Evolutionary conservation across 805 yeast species (phyloP), one percentile per base, ranked within the genome.

Genomic region (Spathaspora boniae): DNA sequence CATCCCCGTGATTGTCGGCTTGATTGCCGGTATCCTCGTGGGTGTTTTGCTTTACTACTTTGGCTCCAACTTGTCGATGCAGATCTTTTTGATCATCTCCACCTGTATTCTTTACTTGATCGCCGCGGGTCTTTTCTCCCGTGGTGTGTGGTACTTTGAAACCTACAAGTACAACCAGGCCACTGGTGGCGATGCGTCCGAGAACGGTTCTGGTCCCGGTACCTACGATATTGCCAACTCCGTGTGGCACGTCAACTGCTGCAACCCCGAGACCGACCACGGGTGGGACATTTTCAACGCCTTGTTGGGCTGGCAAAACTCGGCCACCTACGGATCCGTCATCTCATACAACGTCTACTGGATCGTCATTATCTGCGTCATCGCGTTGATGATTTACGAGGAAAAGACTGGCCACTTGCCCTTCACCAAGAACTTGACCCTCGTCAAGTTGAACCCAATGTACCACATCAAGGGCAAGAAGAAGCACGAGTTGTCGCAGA

Each of bases 221-320:
- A 81, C 96, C 12, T 88, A 88, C 64, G 80, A 89, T 60, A 74
- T 88, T 53, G 52, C 68, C 34, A 73, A 73, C 53, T 63, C 82
- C n/a, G 96, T 88, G 16, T 88, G 95, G 87, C 97, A 88, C 66
- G 89, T 89, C 43, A 87, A 88, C 72, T 88, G 96, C 68, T 89
- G 96, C 69, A 87, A 86, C 64, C 96, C 96, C 27, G 88, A 82
- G 59, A 68, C 72, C 40, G 88, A 82, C 60, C 79, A 80, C 48
- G 96, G 96, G 65, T 89, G 96, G 96, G 95, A 86, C 73, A 78
- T 88, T 45, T 88, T 88, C 73, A 89, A 89, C 56, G 84, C 96
- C 19, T 59, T 88, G 37, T 68, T 88, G 43, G 97, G 97, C 43
- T 89, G 97, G 97, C 95, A 87, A 67, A 88, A 88, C 67, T 76